phyloP scores from a whole-genome alignment of 805 yeast species.

The Metschnikowia lochheadii region DNA sequence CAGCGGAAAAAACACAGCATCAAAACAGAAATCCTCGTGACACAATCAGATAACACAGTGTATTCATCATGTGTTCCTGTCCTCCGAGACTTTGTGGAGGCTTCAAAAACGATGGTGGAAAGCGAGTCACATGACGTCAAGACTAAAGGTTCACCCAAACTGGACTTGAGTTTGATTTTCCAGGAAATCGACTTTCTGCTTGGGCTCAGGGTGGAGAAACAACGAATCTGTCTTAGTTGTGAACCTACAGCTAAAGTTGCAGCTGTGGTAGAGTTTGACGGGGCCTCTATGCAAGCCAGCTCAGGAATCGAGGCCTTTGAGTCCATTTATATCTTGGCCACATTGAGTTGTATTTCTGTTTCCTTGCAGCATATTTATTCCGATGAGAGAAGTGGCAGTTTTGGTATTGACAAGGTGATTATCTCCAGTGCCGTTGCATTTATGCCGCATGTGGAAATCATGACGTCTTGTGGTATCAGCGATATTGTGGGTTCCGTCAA shows the following conservation, averaged over 20 bases:
- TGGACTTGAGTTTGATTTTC: conserved; percentile 40
- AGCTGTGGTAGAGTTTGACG: conserved; percentile 72
- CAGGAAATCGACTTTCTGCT: conserved; percentile 58
- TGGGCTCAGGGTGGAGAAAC: conserved; percentile 65
- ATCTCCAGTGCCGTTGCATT: conserved; percentile 47
- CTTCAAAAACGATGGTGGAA: conserved; percentile 47
- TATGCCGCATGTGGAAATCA: conserved; percentile 37
- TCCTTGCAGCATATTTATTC: conserved; percentile 89
- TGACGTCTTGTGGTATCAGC: conserved; percentile 49
- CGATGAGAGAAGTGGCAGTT: conserved; percentile 78
- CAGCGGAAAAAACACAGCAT: conserved; percentile 40
- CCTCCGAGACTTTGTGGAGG: conserved; percentile 52
- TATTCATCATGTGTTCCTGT: conserved; percentile 79
- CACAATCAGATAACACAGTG: conserved; percentile 68
- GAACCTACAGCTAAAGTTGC: conserved; percentile 92
- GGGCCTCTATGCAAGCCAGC: conserved; percentile 56
- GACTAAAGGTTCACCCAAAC: conserved; percentile 5
- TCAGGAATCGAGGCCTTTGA: conserved; percentile 31
- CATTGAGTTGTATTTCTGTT: conserved; percentile 55
- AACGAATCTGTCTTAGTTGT: conserved; percentile 76
- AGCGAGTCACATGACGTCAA: conserved; percentile 7
- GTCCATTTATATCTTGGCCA: conserved; percentile 22
- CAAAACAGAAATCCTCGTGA: conserved; percentile 52
- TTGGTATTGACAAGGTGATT: conserved; percentile 44
- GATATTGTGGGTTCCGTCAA: conserved; percentile 63